These are phyloP conservation scores for Phytophthora cajani DNA, from an alignment of 352 stramenopile genomes.

Conservation along the genomic window DNA sequence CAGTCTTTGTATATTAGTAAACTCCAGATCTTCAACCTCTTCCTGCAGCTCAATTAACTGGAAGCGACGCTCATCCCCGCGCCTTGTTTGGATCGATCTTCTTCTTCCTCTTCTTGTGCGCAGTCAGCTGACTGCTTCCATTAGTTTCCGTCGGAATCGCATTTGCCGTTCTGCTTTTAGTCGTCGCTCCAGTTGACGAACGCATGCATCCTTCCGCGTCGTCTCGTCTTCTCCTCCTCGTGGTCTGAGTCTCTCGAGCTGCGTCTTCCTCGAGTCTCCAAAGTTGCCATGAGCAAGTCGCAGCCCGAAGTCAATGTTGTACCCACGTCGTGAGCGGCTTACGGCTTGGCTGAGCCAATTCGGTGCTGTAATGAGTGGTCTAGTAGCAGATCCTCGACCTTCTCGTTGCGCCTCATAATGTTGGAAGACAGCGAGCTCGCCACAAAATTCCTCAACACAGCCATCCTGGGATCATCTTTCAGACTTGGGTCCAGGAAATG, in stretches of 20 bases:
- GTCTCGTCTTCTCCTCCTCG: neutral
- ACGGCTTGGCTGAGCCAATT: no score
- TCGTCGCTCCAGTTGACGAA: conserved; percentile 20
- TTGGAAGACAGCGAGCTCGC: conserved; percentile 36
- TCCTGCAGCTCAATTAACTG: conserved; percentile 18
- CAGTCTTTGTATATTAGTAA: neutral
- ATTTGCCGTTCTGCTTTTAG: conserved; percentile 31
- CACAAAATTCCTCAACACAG: conserved; percentile 42
- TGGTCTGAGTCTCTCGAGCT: no score
- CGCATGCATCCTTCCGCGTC: conserved; percentile 8
- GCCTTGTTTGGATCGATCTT: conserved; percentile 28
- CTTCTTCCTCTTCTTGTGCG: neutral
- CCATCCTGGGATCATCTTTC: conserved; percentile 27
- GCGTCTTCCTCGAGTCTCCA: no score
- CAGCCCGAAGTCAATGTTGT: no score
- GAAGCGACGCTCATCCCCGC: conserved; percentile 25
- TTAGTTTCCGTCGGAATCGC: neutral
- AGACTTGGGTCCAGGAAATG: conserved; percentile 36
- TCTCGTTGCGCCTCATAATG: conserved; percentile 36
- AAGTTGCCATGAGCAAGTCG: no score
- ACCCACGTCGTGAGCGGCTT: no score
- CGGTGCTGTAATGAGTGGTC: neutral
- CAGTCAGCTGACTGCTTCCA: no score
- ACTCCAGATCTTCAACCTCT: neutral
- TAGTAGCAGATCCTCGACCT: conserved; percentile 33